Evolutionary conservation across 257 asterid species (phyloP), one percentile per base, ranked within the genome.

Genomic region (Verbena officinalis): DNA sequence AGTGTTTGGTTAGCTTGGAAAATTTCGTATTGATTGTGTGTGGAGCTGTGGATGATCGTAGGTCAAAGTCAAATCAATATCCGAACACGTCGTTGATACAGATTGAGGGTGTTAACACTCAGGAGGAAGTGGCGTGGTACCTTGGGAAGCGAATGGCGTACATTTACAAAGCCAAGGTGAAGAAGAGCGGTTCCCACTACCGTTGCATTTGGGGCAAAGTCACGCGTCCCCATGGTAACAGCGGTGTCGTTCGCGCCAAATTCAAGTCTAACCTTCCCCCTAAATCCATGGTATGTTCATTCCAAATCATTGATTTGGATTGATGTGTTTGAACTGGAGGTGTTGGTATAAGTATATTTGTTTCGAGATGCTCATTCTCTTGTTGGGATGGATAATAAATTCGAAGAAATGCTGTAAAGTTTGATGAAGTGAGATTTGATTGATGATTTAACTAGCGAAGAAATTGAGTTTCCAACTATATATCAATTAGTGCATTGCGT

Each of bases 171-270:
- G 89, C 93, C 14, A 85, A 84, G 79, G 84, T 83, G 36, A 79
- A 84, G 84, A 77, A 82, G 75, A 68, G 74, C 36, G 83, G 81
- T 7, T 81, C 85, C 7, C 83, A 78, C 68, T 84, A 84, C 70
- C 80, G 90, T 23, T 82, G 91, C 66, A 84, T 84, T 64, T 85
- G 92, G 92, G 92, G 92, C 0, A 85, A 82, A 65, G 87, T 85
- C 11, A 43, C 81, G 5, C 80, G 85, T 27, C 93, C 93, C 2
- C 93, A 85, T 42, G 89, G 93, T 9, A 85, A 85, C 82, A 83
- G 93, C 24, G 93, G 93, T 3, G 87, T 85, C 9, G 93, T 85
- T 23, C 81, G 93, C 15, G 83, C 93, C 23, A 85, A 83, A 76
- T 85, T 85, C 79, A 85, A 75, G 74, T 85, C 93, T 7, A 85